These are phyloP conservation scores for Sugiyamaella qingdaonensis DNA, from an alignment of 805 yeast genomes.

Conservation along the genomic window DNA sequence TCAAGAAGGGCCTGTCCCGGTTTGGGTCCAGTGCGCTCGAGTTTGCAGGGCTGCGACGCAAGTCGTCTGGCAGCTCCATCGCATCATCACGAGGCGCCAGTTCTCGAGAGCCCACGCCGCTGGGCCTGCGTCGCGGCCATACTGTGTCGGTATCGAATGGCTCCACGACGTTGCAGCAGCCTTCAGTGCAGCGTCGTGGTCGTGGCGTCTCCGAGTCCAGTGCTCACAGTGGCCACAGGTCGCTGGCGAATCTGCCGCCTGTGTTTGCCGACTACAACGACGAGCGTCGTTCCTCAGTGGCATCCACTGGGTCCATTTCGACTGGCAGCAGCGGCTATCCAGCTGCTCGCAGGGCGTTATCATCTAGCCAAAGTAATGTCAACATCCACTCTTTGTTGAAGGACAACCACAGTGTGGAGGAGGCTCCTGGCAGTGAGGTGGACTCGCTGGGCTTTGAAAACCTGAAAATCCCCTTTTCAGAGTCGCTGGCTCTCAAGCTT, in stretches of 20 bases:
- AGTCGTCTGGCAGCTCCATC: slow-evolving; percentile 11
- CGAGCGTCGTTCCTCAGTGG: slow-evolving; percentile 3
- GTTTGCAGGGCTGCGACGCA: slow-evolving; percentile 29
- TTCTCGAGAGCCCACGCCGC: slow-evolving; percentile 10
- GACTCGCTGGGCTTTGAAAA: slow-evolving; percentile 6
- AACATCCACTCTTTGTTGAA: slow-evolving; percentile 21
- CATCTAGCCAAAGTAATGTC: slow-evolving; percentile 17
- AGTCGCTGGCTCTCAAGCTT: slow-evolving; percentile 1
- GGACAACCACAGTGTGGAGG: slow-evolving; percentile 7
- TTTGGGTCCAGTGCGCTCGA: slow-evolving; percentile 29
- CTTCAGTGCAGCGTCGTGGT: background rate
- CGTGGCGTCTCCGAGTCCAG: background rate
- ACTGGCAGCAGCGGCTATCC: background rate
- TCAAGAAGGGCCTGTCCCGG: slow-evolving; percentile 48
- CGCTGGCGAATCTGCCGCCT: background rate
- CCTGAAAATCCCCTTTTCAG: background rate
- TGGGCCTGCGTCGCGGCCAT: slow-evolving; percentile 1
- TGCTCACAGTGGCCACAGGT: background rate
- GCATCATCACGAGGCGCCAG: slow-evolving; percentile 2
- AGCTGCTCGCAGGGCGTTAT: background rate
- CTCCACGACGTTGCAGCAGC: background rate
- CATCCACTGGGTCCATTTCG: background rate
- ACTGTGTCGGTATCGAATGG: background rate
- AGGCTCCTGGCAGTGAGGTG: slow-evolving; percentile 13
- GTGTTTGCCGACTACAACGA: background rate